Evolutionary conservation across 495 filamentous ascomycete species (phyloP), one percentile per base, ranked within the genome.

Genomic region (Aspergillus hancockii): DNA sequence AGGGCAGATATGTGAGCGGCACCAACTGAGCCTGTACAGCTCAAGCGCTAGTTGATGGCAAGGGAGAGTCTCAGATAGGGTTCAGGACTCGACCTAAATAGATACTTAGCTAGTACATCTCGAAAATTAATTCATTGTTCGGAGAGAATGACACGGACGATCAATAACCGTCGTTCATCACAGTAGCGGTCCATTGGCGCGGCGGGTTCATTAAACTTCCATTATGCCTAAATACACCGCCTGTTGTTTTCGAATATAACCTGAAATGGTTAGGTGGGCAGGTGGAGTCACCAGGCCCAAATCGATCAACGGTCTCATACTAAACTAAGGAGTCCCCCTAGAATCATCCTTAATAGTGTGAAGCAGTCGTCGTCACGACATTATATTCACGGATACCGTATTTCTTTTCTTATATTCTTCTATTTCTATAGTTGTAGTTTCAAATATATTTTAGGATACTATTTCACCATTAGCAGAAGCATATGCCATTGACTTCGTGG

Each of bases 1-100:
- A 58, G 56, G 47, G 57, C 30, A 60, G 55, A 55, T 52, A 53
- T 18, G 52, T 60, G 54, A 54, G 51, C 50, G 52, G 53, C 55
- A 51, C 50, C 52, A 46, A 63, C 51, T 34, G 55, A 62, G 45
- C 49, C 46, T 43, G 59, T 52, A 55, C 40, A 53, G 41, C 49
- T 38, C 52, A 38, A 46, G 51, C 46, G 32, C 28, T 34, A 38
- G 46, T 34, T 47, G 34, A 50, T 40, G 30, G 32, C 32, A 31
- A 28, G 18, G 9, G 25, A 18, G 19, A 18, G 3, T 21, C 13
- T 43, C 23, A 30, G 13, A 4, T 19, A 34, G 0, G 43, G 32
- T 23, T 38, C 25, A 14, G 21, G 9, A 8, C 22, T 18, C 21
- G 19, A 13, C 9, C 2, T 16, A 12, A 7, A 18, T n/a, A 25